Evolutionary conservation across 2,329 filamentous ascomycete genomes (phyloP), one percentile per base, ranked within the genome.

Genomic region (Sclerotinia sclerotiorum): DNA sequence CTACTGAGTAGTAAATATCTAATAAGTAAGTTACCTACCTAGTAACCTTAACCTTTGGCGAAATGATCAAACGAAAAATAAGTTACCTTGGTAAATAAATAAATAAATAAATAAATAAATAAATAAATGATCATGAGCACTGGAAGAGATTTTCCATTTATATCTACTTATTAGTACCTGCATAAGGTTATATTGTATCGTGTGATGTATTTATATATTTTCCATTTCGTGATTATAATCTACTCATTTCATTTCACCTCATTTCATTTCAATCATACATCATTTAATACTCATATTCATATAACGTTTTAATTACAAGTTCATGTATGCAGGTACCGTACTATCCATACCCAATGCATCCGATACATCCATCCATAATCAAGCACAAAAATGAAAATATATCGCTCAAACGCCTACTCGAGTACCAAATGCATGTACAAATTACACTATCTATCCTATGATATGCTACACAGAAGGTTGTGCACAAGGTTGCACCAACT

Each of bases 401-500:
- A 21, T 58, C 39, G n/a, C 56, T 44, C 39, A 58, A 44, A 44
- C 17, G 17, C 24, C 11, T 46, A 5, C 27, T 29, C 2, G 4
- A 15, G 21, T 60, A 7, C 57, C 5, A 32, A 44, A 24, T 44
- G 17, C 27, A 17, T 58, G 24, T 58, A 44, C 56, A 8, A 58
- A 58, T 57, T 42, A 42, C 35, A 17, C 19, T 24, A 4, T 2
- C 11, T 39, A 11, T 27, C 19, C 15, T 5, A 42, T 35, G 35
- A 35, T 35, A 35, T 35, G 7, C 35, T 35, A 1, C 19, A 1
- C 39, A 11, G 1, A 39, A 42, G 8, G 17, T n/a, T 58, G 44
- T 15, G 24, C 39, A 10, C 24, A 24, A 44, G 39, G 56, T 19
- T 58, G 35, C 57, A 61, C 42, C 5, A 76, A 55, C 21, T 74